Evolutionary conservation across 1,284 basidiomycete genomes (phyloP), one percentile per base, ranked within the genome.

Genomic region (Ustilago curta): DNA sequence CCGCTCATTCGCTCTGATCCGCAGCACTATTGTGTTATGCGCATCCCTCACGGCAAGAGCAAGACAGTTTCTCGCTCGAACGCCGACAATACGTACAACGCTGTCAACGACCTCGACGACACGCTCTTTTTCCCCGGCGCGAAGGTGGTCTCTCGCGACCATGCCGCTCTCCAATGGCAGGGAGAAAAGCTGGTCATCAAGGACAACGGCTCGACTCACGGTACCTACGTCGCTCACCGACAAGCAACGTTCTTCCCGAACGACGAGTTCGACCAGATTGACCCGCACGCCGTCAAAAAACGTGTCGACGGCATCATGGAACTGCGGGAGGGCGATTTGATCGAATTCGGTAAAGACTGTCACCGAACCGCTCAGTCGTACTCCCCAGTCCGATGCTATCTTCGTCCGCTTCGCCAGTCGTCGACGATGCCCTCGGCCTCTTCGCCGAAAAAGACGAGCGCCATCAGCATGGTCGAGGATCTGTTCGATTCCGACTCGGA

Each of bases 111-210:
- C n/a, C 61, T 73, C 18, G 54, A 53, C 29, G 19, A 44, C 31
- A 11, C 37, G 2, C 43, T 73, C 7, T 53, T 23, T 42, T 73
- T 73, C 27, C 50, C 48, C 0, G 16, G 29, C 4, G 70, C 70
- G 44, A 76, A 76, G 51, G 70, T 73, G 0, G 66, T 76, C 16
- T 73, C 70, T 0, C 69, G 74, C 32, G 27, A 53, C 31, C 74
- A 76, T 43, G 70, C 74, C 6, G 12, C n/a, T 11, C 48, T 76
- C 21, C 51, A 60, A 19, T 76, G 74, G 74, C n/a, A 47, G 29
- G 56, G 57, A 11, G 52, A 52, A 9, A 1, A 2, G 8, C 50
- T 59, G 8, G 16, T 60, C 45, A 39, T 76, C 23, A 44, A 48
- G 27, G 62, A 76, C 16, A 45, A 56, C 6, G 74, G 70, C 7